These are phyloP conservation scores for Naegleria lovaniensis DNA, from an alignment of 208 protist genomes.

Conservation along the genomic window DNA sequence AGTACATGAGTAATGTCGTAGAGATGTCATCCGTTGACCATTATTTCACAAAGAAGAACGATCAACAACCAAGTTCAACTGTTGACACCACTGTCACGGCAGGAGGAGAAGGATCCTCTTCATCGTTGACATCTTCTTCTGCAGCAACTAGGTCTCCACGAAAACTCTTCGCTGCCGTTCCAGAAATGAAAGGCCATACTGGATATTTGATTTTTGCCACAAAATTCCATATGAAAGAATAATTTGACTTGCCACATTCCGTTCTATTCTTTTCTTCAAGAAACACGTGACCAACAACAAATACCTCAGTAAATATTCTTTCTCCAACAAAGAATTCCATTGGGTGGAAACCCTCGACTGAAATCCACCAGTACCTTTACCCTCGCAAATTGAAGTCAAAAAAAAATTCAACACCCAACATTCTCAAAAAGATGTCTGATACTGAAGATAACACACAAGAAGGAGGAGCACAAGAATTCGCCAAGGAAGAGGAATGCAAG, in stretches of 20 bases:
- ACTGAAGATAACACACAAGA: neutral
- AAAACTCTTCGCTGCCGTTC: constrained; percentile 52
- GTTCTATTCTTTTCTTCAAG: too few relatives aligned
- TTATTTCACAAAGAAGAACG: neutral
- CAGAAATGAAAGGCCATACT: constrained; percentile 72
- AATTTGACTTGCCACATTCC: too few relatives aligned
- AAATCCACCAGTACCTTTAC: too few relatives aligned
- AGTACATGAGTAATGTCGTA: neutral
- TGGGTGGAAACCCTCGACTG: too few relatives aligned
- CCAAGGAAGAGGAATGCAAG: constrained; percentile 14
- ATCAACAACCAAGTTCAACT: neutral
- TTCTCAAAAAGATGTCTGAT: neutral
- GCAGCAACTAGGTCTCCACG: neutral
- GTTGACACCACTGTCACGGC: neutral
- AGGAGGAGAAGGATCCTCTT: neutral
- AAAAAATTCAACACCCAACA: neutral
- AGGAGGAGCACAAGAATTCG: neutral
- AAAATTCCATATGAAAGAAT: neutral
- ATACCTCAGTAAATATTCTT: too few relatives aligned
- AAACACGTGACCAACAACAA: too few relatives aligned
- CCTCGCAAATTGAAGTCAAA: neutral
- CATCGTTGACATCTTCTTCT: neutral
- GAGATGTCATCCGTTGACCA: neutral
- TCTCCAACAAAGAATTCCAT: too few relatives aligned
- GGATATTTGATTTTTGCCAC: constrained; percentile 77